These are phyloP conservation scores for Pleurotus salmoneostramineus DNA, from an alignment of 768 basidiomycete genomes.

Conservation along the genomic window DNA sequence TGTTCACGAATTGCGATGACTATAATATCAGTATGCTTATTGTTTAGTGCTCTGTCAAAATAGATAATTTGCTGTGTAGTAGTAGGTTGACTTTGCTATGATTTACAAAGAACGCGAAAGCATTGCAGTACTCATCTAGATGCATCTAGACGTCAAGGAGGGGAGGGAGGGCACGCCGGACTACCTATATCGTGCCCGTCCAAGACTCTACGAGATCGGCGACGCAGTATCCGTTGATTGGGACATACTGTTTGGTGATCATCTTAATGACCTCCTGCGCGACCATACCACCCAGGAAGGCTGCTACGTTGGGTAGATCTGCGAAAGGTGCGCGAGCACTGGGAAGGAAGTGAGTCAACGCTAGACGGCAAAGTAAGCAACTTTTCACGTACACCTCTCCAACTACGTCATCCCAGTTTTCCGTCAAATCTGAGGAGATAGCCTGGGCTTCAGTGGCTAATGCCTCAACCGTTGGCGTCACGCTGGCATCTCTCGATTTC, in stretches of 20 bases:
- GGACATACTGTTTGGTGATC: constrained; percentile 93
- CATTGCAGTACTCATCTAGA: too few species aligned
- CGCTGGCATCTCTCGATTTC: constrained; percentile 21
- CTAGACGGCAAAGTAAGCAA: constrained; percentile 12
- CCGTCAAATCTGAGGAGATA: constrained; percentile 48
- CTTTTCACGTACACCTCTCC: constrained; percentile 68
- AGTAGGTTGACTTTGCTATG: not conserved
- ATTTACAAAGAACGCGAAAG: not conserved
- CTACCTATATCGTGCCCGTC: constrained; percentile 51
- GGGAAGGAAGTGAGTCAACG: constrained; percentile 7
- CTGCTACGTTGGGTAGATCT: constrained; percentile 91
- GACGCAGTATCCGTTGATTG: constrained; percentile 80
- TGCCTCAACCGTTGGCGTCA: constrained; percentile 42
- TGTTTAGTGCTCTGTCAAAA: not conserved
- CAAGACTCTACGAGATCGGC: constrained; percentile 81
- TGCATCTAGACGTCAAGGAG: not conserved
- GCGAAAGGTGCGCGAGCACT: constrained; percentile 79
- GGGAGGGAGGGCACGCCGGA: not conserved
- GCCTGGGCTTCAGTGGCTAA: constrained; percentile 48
- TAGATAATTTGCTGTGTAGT: not conserved
- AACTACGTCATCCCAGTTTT: constrained; percentile 53
- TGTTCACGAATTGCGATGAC: too few species aligned
- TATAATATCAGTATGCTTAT: not conserved
- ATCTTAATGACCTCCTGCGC: constrained; percentile 98
- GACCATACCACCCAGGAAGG: constrained; percentile 88